Evolutionary conservation across 1,139 yeast genomes (phyloP), one percentile per base, ranked within the genome.

Genomic region (Pichia norvegensis): DNA sequence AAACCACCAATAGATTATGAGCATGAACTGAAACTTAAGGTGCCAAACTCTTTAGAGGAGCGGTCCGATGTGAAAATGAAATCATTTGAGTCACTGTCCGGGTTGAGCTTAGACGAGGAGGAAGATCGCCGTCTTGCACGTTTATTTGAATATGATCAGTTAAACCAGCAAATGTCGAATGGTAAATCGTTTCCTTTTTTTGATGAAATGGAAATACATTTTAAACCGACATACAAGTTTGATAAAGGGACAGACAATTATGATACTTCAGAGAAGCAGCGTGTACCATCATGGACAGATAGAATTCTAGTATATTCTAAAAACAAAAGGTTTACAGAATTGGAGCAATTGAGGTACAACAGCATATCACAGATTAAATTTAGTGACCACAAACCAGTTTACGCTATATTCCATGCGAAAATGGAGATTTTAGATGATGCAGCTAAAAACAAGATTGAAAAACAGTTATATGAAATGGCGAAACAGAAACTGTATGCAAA

Each of bases 261-360:
- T 62, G 98, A 92, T 63, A 77, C 95, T 0, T 83, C 95, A 16
- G 98, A 92, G 55, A 92, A 92, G 62, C 84, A 82, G 61, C 74
- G 98, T 54, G 83, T 85, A 23, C 98, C 98, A 1, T 88, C 97
- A 0, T 92, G 97, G 97, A 92, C 97, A 0, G 98, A 92, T 67
- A 70, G 99, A 44, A 78, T 83, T 44, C 55, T 83, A 44, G 71
- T 72, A 45, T 44, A 53, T 41, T 52, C 55, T 2, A 66, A 79
- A 42, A 76, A 78, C 21, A 75, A 76, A 46, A 70, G 77, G 6
- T 67, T 73, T 25, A 48, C 51, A 10, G 36, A 41, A 7, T 61
- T 92, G 50, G 75, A 73, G 47, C 97, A 85, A 57, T 57, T 76
- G 20, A 67, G 72, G 19, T 92, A 92, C 61, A 76, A 79, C 39